phyloP scores from a whole-genome alignment of 1,284 basidiomycete genomes.

The Rhodofomes roseus region DNA sequence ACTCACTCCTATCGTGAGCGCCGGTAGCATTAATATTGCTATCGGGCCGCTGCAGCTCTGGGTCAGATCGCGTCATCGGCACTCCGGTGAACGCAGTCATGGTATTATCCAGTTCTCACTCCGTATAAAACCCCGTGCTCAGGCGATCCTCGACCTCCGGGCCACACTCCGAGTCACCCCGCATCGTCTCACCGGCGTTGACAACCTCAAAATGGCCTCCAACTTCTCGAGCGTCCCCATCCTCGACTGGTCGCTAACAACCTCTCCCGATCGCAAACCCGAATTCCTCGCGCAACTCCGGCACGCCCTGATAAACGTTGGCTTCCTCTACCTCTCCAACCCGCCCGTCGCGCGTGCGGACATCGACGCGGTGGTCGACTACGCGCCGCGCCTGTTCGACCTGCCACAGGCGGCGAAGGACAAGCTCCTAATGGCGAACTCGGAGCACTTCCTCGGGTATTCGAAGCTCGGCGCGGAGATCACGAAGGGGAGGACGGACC shows the following conservation, averaged over 20 bases:
- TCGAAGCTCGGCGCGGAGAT: conserved; percentile 56
- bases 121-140: not conserved
- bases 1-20: not conserved
- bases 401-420: conserved; percentile 60
- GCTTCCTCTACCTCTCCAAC: conserved; percentile 63
- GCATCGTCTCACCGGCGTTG: no score
- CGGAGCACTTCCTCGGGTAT: conserved; percentile 66
- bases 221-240: conserved; percentile 54
- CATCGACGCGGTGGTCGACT: conserved; percentile 42
- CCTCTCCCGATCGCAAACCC: conserved; percentile 32
- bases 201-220: conserved; percentile 7
- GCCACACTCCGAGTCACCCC: not conserved
- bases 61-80: not conserved
- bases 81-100: not conserved
- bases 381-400: conserved; percentile 59
- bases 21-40: not conserved
- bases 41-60: not conserved
- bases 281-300: conserved; percentile 55
- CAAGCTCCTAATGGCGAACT: conserved; percentile 55
- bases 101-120: not conserved
- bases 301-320: conserved; percentile 63
- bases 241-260: conserved; percentile 50
- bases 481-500: conserved; percentile 60
- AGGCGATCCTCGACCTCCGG: not conserved
- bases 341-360: conserved; percentile 41